Evolutionary conservation across 2,329 filamentous ascomycete genomes (phyloP).

Genomic region (Thelonectria rubi): DNA sequence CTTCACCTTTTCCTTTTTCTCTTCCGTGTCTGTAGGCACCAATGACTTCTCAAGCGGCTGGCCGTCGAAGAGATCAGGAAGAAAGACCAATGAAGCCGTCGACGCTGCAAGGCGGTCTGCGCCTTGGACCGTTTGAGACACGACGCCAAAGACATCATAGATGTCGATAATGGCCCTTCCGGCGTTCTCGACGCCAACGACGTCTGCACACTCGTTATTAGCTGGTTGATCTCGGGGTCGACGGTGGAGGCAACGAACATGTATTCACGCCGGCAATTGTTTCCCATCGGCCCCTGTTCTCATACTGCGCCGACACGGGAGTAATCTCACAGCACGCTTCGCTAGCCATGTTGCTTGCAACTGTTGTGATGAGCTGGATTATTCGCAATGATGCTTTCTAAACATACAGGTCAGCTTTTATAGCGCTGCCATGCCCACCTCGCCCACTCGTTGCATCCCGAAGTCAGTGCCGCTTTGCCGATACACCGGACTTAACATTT

Average conservation of each 20-base stretch:
- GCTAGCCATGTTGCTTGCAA: not conserved
- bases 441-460: not conserved
- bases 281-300: constrained; percentile 52
- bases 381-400: too few relatives aligned
- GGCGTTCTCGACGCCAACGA: constrained; percentile 25
- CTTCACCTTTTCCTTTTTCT: constrained; percentile 50
- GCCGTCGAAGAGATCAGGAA: constrained; percentile 54
- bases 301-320: constrained; percentile 52
- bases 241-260: constrained; percentile 44
- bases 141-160: constrained; percentile 59
- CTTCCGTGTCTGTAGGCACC: constrained; percentile 54
- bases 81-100: constrained; percentile 50
- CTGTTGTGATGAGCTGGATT: too few relatives aligned
- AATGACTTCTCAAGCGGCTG: constrained; percentile 43
- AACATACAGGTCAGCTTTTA: too few relatives aligned
- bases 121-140: constrained; percentile 57
- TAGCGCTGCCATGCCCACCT: too few relatives aligned
- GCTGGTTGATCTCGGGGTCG: not conserved
- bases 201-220: constrained; percentile 40
- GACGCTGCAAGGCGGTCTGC: constrained; percentile 55
- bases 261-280: constrained; percentile 53
- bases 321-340: constrained; percentile 47
- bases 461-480: not conserved
- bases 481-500: not conserved
- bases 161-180: constrained; percentile 46